Evolutionary conservation across 108 stramenopile species (phyloP).

Genomic region (Mediolabrus comicus): DNA sequence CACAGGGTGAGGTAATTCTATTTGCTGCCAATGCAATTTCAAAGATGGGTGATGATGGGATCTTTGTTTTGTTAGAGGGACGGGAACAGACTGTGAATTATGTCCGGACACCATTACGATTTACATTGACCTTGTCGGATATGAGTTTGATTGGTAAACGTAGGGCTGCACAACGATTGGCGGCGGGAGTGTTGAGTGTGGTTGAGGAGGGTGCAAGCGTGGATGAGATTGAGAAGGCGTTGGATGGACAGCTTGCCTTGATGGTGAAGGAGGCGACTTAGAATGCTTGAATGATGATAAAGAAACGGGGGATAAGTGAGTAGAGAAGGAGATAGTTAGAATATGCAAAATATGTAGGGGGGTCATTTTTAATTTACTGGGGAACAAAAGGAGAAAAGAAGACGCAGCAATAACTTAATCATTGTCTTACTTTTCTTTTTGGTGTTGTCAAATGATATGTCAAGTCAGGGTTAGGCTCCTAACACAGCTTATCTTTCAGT

Average conservation of each 20-base stretch:
- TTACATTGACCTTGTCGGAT: conserved; percentile 71
- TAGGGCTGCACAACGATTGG: conserved; percentile 84
- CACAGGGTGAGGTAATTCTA: conserved; percentile 85
- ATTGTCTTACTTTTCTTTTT: too few relatives aligned
- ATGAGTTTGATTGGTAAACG: conserved; percentile 80
- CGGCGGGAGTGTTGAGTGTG: conserved; percentile 61
- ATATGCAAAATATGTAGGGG: too few relatives aligned
- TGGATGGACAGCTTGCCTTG: conserved; percentile 44
- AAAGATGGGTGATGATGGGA: conserved; percentile 66
- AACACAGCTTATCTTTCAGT: too few relatives aligned
- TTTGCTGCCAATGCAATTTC: conserved; percentile 75
- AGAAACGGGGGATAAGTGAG: too few relatives aligned
- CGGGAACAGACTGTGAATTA: conserved; percentile 89
- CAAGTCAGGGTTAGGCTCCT: too few relatives aligned
- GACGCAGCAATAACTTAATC: too few relatives aligned
- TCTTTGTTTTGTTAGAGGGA: conserved; percentile 81
- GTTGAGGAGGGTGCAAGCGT: conserved; percentile 45
- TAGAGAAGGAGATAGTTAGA: too few relatives aligned
- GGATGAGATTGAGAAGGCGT: conserved; percentile 44
- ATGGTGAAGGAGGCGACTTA: conserved; percentile 46
- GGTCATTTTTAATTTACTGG: too few relatives aligned
- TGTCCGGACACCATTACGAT: conserved; percentile 74
- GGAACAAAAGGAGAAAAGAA: too few relatives aligned
- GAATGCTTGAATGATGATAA: background rate
- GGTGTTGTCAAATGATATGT: too few relatives aligned